Evolutionary conservation across 2,329 filamentous ascomycete species (phyloP).

Genomic region (Fusarium sp.): DNA sequence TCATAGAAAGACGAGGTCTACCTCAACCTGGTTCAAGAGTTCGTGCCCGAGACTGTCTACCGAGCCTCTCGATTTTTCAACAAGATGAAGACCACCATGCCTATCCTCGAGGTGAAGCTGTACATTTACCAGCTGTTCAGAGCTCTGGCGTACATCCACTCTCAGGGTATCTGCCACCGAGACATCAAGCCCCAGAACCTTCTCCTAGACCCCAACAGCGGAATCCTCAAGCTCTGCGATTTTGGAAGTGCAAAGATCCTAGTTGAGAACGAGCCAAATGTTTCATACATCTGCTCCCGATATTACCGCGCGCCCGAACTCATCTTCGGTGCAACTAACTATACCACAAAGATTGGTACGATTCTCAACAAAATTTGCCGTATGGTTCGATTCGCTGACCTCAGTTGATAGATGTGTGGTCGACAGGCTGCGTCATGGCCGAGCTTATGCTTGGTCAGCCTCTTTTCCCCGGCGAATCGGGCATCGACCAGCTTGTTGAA

Average conservation of each 20-base stretch:
- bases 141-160: constrained; percentile 98
- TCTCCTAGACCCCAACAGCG: constrained; percentile 88
- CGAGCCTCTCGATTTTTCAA: constrained; percentile 98
- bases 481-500: constrained; percentile 97
- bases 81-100: constrained; percentile 99
- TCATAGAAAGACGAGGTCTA: constrained; percentile 95
- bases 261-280: constrained; percentile 98
- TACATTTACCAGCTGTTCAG: constrained; percentile 99
- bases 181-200: constrained; percentile 99
- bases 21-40: constrained; percentile 97
- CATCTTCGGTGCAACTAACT: constrained; percentile 99
- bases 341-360: constrained; percentile 99
- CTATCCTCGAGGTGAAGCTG: constrained; percentile 97
- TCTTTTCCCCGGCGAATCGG: constrained; percentile 96
- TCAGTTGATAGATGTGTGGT: constrained; percentile 95
- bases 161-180: constrained; percentile 97
- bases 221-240: constrained; percentile 96
- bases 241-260: constrained; percentile 99
- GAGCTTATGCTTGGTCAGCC: constrained; percentile 99
- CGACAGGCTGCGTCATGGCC: constrained; percentile 98
- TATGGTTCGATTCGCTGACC: constrained; percentile 11
- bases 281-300: constrained; percentile 98
- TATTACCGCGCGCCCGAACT: constrained; percentile 98
- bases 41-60: constrained; percentile 98
- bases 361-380: constrained; percentile 6